phyloP scores from a whole-genome alignment of 1,139 yeast species.

The Hyphopichia khmerensis region DNA sequence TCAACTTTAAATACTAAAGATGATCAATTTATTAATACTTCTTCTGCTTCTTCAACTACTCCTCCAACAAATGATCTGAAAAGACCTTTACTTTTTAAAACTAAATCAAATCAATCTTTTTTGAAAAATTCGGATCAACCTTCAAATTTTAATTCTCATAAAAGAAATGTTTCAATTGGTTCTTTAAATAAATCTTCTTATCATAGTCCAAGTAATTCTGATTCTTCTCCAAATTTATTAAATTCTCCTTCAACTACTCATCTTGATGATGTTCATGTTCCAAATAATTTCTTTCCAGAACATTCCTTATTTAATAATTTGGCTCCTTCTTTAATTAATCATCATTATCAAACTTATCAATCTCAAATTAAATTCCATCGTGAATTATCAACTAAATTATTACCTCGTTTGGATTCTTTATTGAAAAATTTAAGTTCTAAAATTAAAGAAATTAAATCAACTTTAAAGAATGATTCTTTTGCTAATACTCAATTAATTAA shows the following conservation, averaged over 20 bases:
- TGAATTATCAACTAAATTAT: constrained; percentile 32
- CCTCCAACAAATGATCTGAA: constrained; percentile 9
- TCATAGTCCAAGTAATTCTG: neutral
- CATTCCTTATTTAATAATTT: constrained; percentile 34
- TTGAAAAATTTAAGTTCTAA: constrained; percentile 37
- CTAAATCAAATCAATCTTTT: constrained; percentile 30
- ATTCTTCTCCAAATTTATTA: neutral
- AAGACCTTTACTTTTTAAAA: constrained; percentile 34
- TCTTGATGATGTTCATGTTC: constrained; percentile 33
- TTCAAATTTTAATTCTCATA: neutral
- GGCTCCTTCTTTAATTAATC: constrained; percentile 35
- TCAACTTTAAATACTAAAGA: neutral
- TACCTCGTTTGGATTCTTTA: constrained; percentile 40
- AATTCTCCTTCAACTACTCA: neutral
- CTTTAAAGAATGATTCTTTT: constrained; percentile 44
- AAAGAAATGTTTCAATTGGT: neutral
- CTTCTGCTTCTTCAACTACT: no score
- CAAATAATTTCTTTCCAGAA: constrained; percentile 48
- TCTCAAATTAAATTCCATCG: constrained; percentile 29
- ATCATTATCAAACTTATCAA: constrained; percentile 32
- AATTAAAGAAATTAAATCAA: constrained; percentile 43
- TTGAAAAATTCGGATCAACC: constrained; percentile 8
- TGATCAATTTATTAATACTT: no score
- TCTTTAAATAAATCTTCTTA: neutral
- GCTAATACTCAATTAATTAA: constrained; percentile 36